Evolutionary conservation across 768 basidiomycete genomes (phyloP).

Genomic region (Lactarius akahatsu): DNA sequence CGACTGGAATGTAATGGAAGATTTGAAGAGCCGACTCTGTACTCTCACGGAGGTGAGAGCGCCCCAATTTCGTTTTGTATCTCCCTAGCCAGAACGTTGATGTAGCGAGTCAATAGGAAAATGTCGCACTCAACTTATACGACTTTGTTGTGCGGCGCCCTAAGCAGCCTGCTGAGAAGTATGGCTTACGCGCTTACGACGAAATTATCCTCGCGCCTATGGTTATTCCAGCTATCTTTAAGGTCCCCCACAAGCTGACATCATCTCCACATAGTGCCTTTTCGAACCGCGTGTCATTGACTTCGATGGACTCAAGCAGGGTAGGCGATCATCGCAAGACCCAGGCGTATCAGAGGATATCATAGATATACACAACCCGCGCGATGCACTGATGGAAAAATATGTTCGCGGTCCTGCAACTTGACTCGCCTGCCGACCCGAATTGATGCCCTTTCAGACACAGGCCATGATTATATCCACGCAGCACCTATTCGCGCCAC

Average conservation of each 20-base stretch:
- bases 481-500: slow-evolving; percentile 60
- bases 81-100: not conserved
- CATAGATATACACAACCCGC: slow-evolving; percentile 37
- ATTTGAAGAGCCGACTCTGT: slow-evolving; percentile 80
- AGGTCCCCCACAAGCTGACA: not conserved
- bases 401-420: slow-evolving; percentile 37
- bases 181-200: slow-evolving; percentile 87
- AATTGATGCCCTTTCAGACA: slow-evolving; percentile 49
- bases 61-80: slow-evolving; percentile 28
- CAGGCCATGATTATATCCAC: slow-evolving; percentile 91
- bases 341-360: slow-evolving; percentile 76
- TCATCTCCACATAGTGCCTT: slow-evolving; percentile 56
- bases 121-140: slow-evolving; percentile 86
- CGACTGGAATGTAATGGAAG: slow-evolving; percentile 91
- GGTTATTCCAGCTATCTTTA: slow-evolving; percentile 46
- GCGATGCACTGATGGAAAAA: slow-evolving; percentile 37
- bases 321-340: slow-evolving; percentile 48
- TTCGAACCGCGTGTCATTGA: slow-evolving; percentile 94
- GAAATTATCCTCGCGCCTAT: slow-evolving; percentile 94
- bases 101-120: slow-evolving; percentile 51
- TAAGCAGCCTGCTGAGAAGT: slow-evolving; percentile 77
- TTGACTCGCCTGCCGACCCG: not conserved
- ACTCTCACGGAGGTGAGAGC: slow-evolving; percentile 77
- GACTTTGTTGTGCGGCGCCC: slow-evolving; percentile 86
- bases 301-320: slow-evolving; percentile 71